Evolutionary conservation across 2,329 filamentous ascomycete genomes (phyloP).

Genomic region (Thielaviopsis populi): DNA sequence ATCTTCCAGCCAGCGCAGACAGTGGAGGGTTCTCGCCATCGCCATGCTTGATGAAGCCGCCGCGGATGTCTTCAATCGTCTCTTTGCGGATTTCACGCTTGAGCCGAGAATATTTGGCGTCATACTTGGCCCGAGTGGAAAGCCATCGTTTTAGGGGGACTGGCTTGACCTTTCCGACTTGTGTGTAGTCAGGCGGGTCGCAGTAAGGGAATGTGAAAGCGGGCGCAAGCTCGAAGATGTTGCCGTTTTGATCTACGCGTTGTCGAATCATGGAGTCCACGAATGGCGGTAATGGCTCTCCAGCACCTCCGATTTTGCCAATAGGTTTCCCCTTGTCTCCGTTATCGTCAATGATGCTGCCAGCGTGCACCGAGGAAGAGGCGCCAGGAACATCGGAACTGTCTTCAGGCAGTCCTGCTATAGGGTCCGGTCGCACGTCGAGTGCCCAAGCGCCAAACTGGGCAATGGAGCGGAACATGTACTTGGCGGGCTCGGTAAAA

Average conservation of each 20-base stretch:
- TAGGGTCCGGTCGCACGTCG: constrained; percentile 62
- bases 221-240: constrained; percentile 51
- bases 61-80: constrained; percentile 55
- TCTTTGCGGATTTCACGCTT: constrained; percentile 59
- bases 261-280: constrained; percentile 84
- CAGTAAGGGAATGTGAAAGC: constrained; percentile 50
- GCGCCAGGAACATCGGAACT: constrained; percentile 26
- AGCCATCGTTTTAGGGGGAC: constrained; percentile 76
- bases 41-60: constrained; percentile 56
- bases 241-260: constrained; percentile 63
- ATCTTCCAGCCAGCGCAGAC: constrained; percentile 62
- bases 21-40: constrained; percentile 66
- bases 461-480: constrained; percentile 83
- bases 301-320: constrained; percentile 56
- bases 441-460: constrained; percentile 90
- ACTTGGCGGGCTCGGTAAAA: constrained; percentile 89
- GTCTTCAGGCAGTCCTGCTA: constrained; percentile 27
- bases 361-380: constrained; percentile 30
- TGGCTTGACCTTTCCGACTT: constrained; percentile 67
- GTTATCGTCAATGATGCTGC: constrained; percentile 14
- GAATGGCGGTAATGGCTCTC: constrained; percentile 69
- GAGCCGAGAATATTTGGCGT: constrained; percentile 52
- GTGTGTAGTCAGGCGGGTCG: constrained; percentile 27
- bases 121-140: constrained; percentile 54
- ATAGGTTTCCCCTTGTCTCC: constrained; percentile 21